Evolutionary conservation across 306 rosid genomes (phyloP).

Genomic region (Oxytropis ochrocephala): DNA sequence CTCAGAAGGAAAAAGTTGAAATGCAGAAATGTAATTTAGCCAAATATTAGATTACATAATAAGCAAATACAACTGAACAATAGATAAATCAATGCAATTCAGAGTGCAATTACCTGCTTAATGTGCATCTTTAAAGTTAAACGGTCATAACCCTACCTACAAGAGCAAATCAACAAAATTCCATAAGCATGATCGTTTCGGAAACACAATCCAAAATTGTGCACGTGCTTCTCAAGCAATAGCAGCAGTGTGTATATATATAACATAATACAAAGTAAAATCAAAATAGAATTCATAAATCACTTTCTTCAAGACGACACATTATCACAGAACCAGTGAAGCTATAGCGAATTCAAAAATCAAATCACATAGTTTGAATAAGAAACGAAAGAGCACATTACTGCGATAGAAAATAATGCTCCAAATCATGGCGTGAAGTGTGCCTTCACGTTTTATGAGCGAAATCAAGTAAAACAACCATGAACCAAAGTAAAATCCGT

Average conservation of each 20-base stretch:
- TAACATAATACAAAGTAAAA: background rate
- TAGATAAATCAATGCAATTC: background rate
- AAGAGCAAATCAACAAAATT: conserved; percentile 1
- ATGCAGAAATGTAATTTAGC: background rate
- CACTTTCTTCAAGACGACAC: background rate
- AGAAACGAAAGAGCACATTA: background rate
- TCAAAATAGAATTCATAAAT: background rate
- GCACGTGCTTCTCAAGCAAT: background rate
- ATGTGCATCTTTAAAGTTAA: conserved; percentile 62
- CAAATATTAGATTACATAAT: background rate
- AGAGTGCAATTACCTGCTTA: conserved; percentile 62
- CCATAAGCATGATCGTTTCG: conserved; percentile 14
- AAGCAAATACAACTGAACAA: background rate
- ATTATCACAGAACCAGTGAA: background rate
- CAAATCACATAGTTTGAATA: background rate
- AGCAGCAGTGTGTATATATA: background rate
- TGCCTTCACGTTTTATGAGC: background rate
- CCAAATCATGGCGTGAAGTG: background rate
- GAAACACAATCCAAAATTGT: background rate
- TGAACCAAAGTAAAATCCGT: background rate
- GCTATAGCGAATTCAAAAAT: background rate
- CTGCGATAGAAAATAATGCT: background rate
- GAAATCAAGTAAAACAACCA: background rate
- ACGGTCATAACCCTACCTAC: conserved; percentile 25
- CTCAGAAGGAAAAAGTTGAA: background rate